These are phyloP conservation scores for Cardamine occulta DNA, from an alignment of 345 rosid species.

Conservation along the genomic window DNA sequence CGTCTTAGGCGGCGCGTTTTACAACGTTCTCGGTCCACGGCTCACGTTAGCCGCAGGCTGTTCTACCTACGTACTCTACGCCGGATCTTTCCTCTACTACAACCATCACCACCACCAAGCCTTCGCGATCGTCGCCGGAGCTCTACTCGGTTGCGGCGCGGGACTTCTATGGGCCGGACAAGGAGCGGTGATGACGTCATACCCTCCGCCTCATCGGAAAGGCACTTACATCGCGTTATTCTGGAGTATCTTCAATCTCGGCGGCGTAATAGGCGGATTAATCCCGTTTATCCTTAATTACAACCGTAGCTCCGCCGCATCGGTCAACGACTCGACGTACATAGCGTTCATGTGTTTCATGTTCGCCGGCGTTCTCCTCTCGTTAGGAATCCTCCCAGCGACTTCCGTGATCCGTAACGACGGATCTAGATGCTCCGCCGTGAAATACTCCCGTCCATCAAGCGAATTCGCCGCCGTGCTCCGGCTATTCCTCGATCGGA, in stretches of 20 bases:
- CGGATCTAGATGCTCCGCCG: constrained; percentile 58
- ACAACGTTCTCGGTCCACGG: constrained; percentile 67
- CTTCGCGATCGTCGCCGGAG: constrained; percentile 70
- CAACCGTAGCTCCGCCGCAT: constrained; percentile 53
- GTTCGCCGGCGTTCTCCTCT: constrained; percentile 60
- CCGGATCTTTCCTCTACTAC: constrained; percentile 71
- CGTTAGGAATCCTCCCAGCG: constrained; percentile 63
- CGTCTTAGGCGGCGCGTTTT: constrained; percentile 60
- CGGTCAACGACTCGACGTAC: constrained; percentile 76
- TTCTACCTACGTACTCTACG: constrained; percentile 73
- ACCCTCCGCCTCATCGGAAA: constrained; percentile 78
- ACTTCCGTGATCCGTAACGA: constrained; percentile 58
- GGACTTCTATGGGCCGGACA: constrained; percentile 94
- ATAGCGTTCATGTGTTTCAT: constrained; percentile 82
- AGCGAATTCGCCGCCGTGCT: constrained; percentile 52
- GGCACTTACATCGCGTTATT: constrained; percentile 80
- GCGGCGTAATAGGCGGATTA: constrained; percentile 75
- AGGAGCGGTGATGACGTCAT: constrained; percentile 96
- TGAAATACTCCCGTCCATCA: constrained; percentile 54
- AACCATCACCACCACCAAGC: constrained; percentile 62
- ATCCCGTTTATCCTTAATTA: constrained; percentile 73
- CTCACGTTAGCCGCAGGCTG: constrained; percentile 75
- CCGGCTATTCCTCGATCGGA: constrained; percentile 58
- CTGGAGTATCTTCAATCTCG: constrained; percentile 79
- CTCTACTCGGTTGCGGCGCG: constrained; percentile 77